Conservation (phyloP, 306 rosid species). For the Morella rubra region DNA sequence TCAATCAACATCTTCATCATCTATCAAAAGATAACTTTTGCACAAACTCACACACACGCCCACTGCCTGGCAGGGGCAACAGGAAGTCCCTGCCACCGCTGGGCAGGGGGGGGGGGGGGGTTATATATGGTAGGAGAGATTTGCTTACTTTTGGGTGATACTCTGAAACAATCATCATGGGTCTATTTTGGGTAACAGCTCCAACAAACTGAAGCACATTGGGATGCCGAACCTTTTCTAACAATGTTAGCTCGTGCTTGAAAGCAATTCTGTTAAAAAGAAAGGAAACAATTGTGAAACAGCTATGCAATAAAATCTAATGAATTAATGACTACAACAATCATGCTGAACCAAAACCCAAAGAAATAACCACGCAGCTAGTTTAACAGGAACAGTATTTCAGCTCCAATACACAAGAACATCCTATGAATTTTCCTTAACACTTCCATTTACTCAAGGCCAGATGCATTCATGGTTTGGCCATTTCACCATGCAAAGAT, state of each 20-base stretch:
- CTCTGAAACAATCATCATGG: constrained; percentile 98
- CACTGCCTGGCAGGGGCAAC: neutral
- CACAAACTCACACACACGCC: neutral
- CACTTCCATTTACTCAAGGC: neutral
- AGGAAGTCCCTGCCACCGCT: neutral
- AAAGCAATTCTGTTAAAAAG: constrained; percentile 64
- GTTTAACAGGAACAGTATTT: constrained; percentile 17
- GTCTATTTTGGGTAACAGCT: constrained; percentile 96
- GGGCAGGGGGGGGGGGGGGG: constrained; percentile 5
- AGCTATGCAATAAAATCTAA: constrained; percentile 19
- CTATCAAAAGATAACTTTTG: neutral
- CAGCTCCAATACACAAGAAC: constrained; percentile 9
- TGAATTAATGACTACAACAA: constrained; percentile 19
- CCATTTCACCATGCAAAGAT: neutral
- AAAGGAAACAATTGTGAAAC: constrained; percentile 12
- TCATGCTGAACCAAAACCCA: constrained; percentile 23
- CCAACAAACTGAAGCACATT: constrained; percentile 98
- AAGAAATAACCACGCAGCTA: constrained; percentile 24
- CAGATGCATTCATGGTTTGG: neutral
- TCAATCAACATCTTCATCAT: neutral
- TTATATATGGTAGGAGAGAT: constrained; percentile 8
- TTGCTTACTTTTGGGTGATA: constrained; percentile 80
- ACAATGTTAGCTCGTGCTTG: constrained; percentile 82
- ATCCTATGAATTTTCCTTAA: neutral
- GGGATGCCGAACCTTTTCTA: constrained; percentile 98